Evolutionary conservation across 805 yeast genomes (phyloP), one percentile per base, ranked within the genome.

Genomic region (Kluyveromyces wickerhamii): DNA sequence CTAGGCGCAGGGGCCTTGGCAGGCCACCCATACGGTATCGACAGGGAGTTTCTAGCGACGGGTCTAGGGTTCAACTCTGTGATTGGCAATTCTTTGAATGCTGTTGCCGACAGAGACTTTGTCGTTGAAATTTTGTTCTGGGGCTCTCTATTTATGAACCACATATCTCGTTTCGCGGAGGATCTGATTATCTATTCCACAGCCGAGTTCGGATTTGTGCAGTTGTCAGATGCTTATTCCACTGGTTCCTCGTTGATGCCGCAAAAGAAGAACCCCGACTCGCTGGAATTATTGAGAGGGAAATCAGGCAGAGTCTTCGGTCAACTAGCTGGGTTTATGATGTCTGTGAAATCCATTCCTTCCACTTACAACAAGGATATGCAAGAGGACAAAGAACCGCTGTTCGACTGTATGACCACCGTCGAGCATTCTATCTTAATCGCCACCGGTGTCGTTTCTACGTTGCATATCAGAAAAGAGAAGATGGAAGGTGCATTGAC

Each of bases 381-480:
- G 80, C 99, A 92, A 67, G 99, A 92, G 63, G 99, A 92, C 62
- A 92, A 92, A 62, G 99, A 92, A 63, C 96, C 99, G n/a, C 67
- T 92, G 43, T 92, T 92, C 52, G 99, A 92, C 63, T 76, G 83
- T 46, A 63, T 92, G 58, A 67, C 75, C 33, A 89, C 98, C 1
- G 94, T 89, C 16, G 94, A 86, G 49, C 97, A 92, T 63, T 92
- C 97, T 1, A 72, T 88, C 30, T 69, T 84, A 45, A 92, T 92
- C 54, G 94, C 97, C 21, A 88, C 96, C 2, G 99, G 99, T 45
- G 97, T 92, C 5, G 69, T 92, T 30, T 86, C 96, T 3, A 92
- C 98, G 2, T 70, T 92, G 50, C 54, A 59, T 27, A 83, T 88
- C 46, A 71, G 82, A 49, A 69, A 72, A 43, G 80, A 73, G 35